Conservation (phyloP, 2,329 filamentous ascomycete species). For the Myriosclerotinia duriaeana region DNA sequence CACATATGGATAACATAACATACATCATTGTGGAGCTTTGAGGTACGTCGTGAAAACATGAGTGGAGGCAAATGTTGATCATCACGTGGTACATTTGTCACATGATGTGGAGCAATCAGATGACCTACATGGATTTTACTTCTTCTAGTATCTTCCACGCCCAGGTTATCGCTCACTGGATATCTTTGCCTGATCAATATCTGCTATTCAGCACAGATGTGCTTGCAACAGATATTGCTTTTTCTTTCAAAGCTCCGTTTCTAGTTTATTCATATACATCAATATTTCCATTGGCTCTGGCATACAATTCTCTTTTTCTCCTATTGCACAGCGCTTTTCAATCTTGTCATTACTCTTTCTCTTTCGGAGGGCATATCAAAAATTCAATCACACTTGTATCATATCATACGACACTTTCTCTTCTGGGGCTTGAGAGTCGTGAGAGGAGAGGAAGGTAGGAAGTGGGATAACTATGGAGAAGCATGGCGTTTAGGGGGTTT, state of each 20-base stretch:
- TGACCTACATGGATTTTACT: not conserved
- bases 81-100: not conserved
- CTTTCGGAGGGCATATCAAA: not conserved
- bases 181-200: not conserved
- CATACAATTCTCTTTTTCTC: not conserved
- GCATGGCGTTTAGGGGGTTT: constrained; percentile 3
- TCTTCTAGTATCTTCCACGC: not conserved
- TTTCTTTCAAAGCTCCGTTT: not conserved
- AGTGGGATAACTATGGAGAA: not conserved
- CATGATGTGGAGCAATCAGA: not conserved
- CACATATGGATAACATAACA: not conserved
- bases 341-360: not conserved
- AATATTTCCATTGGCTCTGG: not conserved
- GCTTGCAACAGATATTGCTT: not conserved
- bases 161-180: not conserved
- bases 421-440: not conserved
- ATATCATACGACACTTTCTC: constrained; percentile 14
- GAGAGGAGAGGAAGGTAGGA: not conserved
- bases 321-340: constrained; percentile 1
- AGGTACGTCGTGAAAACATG: not conserved
- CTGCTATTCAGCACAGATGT: not conserved
- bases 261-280: not conserved
- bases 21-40: not conserved
- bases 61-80: not conserved
- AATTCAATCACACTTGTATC: constrained; percentile 7